Base-by-base conservation (phyloP, 139 green algal species). In the Asterochloris erici region DNA sequence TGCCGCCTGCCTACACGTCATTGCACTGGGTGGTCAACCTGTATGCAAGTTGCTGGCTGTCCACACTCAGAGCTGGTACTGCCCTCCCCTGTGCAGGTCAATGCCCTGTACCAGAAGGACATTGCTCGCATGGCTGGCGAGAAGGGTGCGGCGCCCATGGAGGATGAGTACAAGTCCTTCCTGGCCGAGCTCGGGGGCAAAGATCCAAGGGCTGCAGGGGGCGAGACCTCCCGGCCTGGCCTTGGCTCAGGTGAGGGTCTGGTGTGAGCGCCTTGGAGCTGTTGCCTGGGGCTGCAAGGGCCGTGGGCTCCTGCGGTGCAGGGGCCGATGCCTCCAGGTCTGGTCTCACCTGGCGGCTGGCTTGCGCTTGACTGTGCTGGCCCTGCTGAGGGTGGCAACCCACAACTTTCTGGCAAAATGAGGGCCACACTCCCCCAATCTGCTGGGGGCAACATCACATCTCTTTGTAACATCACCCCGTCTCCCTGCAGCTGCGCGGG, bases 91-190 rank as follows among this genome's bases (percentile, higher is more conserved):
- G 68, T 28, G 68, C 76, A 87, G 81, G 90, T 94, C 69, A 87
- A 96, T 27, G 90, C 93, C 88, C 93, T 95, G 87, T 98, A 97
- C 81, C 84, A 90, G 78, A 85, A 89, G 12, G 83, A 86, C 77
- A 81, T 86, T 60, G 71, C 69, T 1, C 83, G 83, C 78, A 86
- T 83, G 77, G 69, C 77, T 28, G 83, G 83, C 14, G 76, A 78
- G 29, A 70, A 73, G 16, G 63, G 73, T 28, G 74, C 77, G 12
- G 61, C 68, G n/a, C 62, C 63, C 68, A 84, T 95, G 87, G 96
- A 99, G 70, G 87, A 92, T 28, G 97, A 99, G 88, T 99, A 98
- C 90, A 92, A 96, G 84, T 89, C 85, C 16, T 99, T 99, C 84
- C 77, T 99, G 78, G 83, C 90, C 10, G 90, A 96, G 87, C 89